Evolutionary conservation across 805 yeast species (phyloP).

Genomic region (Scheffersomyces amazonensis): DNA sequence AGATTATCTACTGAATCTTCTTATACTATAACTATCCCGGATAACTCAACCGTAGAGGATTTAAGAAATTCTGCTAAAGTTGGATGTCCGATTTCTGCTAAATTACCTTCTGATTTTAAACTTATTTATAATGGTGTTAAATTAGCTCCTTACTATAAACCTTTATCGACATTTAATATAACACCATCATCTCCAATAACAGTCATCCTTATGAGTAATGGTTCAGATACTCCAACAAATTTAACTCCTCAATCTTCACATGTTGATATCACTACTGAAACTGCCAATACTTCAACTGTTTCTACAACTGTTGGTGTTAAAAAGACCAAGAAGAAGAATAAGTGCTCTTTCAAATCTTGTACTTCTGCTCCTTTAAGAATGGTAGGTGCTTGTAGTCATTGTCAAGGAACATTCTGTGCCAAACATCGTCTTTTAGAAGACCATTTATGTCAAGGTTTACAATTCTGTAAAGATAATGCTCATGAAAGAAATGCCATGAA

Average conservation of each 20-base stretch:
- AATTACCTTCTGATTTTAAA: conserved; percentile 36
- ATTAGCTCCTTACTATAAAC: conserved; percentile 24
- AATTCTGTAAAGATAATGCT: conserved; percentile 75
- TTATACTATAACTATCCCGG: conserved; percentile 48
- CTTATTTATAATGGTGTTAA: conserved; percentile 38
- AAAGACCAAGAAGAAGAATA: conserved; percentile 38
- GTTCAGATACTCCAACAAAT: conserved; percentile 18
- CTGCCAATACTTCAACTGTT: conserved; percentile 11
- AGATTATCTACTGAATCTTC: conserved; percentile 44
- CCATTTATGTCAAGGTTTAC: conserved; percentile 76
- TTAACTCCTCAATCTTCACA: conserved; percentile 7
- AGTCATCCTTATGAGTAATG: conserved; percentile 27
- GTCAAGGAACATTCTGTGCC: conserved; percentile 83
- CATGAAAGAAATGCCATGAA: conserved; percentile 84
- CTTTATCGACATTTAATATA: conserved; percentile 20
- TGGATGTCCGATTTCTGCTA: conserved; percentile 30
- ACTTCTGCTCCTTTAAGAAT: conserved; percentile 59
- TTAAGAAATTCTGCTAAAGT: conserved; percentile 45
- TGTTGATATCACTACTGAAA: conserved; percentile 3
- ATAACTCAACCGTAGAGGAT: conserved; percentile 51
- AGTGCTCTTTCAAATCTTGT: conserved; percentile 57
- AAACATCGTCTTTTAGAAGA: conserved; percentile 84
- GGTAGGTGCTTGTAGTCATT: conserved; percentile 83
- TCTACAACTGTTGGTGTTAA: conserved; percentile 17
- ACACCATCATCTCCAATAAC: conserved; percentile 11